These are phyloP conservation scores for Lathyrus oleraceus DNA, from an alignment of 306 rosid genomes.

Conservation along the genomic window DNA sequence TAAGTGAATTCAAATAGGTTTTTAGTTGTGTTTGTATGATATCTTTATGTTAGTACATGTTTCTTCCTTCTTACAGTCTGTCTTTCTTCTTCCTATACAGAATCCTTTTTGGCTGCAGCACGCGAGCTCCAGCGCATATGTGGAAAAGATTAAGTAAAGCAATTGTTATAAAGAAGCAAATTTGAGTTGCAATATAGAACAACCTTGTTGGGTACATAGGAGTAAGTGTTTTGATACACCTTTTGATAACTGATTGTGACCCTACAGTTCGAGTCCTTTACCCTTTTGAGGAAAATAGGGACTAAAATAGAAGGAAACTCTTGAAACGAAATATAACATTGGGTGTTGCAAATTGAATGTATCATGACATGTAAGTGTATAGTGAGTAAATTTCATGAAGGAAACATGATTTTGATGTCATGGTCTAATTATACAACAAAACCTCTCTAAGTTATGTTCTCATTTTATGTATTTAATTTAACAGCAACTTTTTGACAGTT, in stretches of 20 bases:
- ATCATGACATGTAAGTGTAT: constrained; percentile 16
- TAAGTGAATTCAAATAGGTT: background rate
- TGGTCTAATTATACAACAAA: constrained; percentile 21
- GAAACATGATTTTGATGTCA: constrained; percentile 27
- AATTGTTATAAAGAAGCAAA: constrained; percentile 37
- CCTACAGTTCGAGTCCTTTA: constrained; percentile 27
- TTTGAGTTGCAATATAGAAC: constrained; percentile 32
- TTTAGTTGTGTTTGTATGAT: background rate
- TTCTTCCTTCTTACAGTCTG: constrained; percentile 30
- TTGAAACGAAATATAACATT: constrained; percentile 25
- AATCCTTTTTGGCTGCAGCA: constrained; percentile 69
- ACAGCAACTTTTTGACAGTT: no score
- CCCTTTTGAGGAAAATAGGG: constrained; percentile 34
- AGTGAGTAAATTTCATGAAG: constrained; percentile 27
- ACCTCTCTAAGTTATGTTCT: background rate
- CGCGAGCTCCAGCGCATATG: constrained; percentile 70
- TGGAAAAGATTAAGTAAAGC: constrained; percentile 59
- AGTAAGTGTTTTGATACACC: constrained; percentile 37
- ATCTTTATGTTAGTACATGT: constrained; percentile 3
- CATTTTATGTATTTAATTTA: no score
- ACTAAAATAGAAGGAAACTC: constrained; percentile 22
- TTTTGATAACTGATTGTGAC: constrained; percentile 39
- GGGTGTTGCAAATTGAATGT: constrained; percentile 13
- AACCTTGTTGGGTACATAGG: constrained; percentile 41
- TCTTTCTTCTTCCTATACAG: constrained; percentile 39